These are phyloP conservation scores for Leccinum sublutescens DNA, from an alignment of 768 basidiomycete genomes.

Conservation along the genomic window DNA sequence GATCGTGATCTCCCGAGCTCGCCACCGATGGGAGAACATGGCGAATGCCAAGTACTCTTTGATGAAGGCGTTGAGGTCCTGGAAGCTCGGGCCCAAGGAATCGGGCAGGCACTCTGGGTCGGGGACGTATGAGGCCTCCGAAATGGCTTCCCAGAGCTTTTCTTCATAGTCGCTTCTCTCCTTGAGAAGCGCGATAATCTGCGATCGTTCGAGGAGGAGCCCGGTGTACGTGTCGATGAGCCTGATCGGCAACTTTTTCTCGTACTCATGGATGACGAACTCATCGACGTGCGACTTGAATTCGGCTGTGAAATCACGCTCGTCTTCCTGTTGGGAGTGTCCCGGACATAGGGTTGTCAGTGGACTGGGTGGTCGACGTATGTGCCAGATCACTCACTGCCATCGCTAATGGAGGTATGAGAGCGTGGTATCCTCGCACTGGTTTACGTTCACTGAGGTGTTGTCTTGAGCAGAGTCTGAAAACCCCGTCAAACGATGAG, in stretches of 20 bases:
- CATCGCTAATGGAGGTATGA: background rate
- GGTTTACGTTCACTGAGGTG: background rate
- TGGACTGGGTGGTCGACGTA: background rate
- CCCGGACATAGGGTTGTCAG: background rate
- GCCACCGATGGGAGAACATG: slow-evolving; percentile 31
- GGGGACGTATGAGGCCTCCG: background rate
- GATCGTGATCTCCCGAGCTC: slow-evolving; percentile 15
- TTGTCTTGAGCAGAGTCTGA: background rate
- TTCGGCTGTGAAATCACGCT: slow-evolving; percentile 12
- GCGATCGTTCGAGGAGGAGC: slow-evolving; percentile 16
- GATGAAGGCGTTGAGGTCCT: slow-evolving; percentile 12
- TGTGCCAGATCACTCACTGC: slow-evolving; percentile 1
- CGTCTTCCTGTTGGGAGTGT: background rate
- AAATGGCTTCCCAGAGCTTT: slow-evolving; percentile 5
- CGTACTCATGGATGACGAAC: slow-evolving; percentile 14
- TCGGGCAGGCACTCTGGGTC: slow-evolving; percentile 1
- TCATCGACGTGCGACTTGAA: slow-evolving; percentile 14
- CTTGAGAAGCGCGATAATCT: slow-evolving; percentile 19
- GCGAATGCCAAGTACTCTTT: slow-evolving; percentile 23
- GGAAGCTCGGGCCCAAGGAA: slow-evolving; percentile 1
- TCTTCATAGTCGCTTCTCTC: slow-evolving; percentile 10
- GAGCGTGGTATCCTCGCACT: background rate
- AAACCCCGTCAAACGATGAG: background rate
- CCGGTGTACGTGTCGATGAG: slow-evolving; percentile 28
- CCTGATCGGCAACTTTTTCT: slow-evolving; percentile 22